Evolutionary conservation across 495 filamentous ascomycete species (phyloP), one percentile per base, ranked within the genome.

Genomic region (Penicillium robsamsonii): DNA sequence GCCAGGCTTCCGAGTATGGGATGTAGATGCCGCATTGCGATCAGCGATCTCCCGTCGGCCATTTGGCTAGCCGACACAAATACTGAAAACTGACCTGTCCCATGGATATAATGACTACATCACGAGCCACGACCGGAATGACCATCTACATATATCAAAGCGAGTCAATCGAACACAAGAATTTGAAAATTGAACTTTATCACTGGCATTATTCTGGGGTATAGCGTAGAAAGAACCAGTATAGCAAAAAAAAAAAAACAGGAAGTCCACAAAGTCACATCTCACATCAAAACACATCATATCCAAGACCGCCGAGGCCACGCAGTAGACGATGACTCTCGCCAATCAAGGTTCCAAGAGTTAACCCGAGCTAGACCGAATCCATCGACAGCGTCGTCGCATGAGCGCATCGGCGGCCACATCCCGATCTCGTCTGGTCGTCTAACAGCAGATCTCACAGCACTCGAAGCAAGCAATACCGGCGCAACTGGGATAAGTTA

Each of bases 391-490:
- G 3, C 17, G 25, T 38, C 33, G 7, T 43, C 24, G n/a, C 29
- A 9, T 2, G 20, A 11, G 17, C 41, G 22, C 17, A 46, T 53
- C 30, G 12, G 29, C 20, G 20, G 30, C 22, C 51, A 53, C 38
- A 7, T 20, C 33, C 27, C n/a, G 22, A 44, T 46, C 25, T n/a
- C 12, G 38, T 35, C 35, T 20, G 33, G 43, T 35, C 31, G 33
- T 63, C 50, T 78, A 78, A 50, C 75, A 76, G 71, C 75, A 78
- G 35, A 68, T 68, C 58, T 78, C 74, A 40, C 65, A 70, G 68
- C 75, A 78, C 62, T 76, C 75, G 69, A 75, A 75, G 61, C 72
- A 74, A 35, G 65, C 63, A 50, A 75, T 53, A 70, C 75, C 75
- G 47, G 75, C 75, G 57, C 74, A 76, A 33, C 74, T 78, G 38